Percentiles rank a stretch among this genome's conserved stretches.
Conservation (phyloP, 306 rosid genomes). For the Casuarina cunninghamiana region DNA sequence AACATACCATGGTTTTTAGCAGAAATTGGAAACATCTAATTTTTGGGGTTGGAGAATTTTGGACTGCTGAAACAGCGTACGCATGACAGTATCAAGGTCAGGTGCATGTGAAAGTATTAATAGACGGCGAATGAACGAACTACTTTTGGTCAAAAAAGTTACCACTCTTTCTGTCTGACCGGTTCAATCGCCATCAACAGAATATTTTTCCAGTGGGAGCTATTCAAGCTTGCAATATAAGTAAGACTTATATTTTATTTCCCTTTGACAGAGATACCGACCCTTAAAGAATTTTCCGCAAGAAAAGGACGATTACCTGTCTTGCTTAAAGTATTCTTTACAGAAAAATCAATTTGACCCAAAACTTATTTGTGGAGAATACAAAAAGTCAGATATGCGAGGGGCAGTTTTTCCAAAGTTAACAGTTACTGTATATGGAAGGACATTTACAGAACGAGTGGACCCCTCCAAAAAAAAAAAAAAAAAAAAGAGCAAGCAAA, state of each 20-base stretch:
- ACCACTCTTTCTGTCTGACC: constrained; percentile 3
- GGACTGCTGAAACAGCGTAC: background rate
- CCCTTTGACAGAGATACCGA: background rate
- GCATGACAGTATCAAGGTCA: background rate
- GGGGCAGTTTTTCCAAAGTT: background rate
- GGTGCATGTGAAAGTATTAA: background rate
- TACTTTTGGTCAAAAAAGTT: background rate
- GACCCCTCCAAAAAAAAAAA: background rate
- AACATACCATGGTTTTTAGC: background rate
- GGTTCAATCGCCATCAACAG: background rate
- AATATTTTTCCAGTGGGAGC: background rate
- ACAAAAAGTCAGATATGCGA: background rate
- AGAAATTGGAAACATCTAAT: background rate
- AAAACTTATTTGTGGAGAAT: background rate
- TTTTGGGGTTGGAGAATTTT: background rate
- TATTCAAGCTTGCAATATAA: background rate
- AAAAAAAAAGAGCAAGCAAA: background rate
- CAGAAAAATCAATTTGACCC: constrained; percentile 4
- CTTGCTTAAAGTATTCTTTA: background rate
- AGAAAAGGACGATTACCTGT: background rate
- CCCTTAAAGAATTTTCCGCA: background rate
- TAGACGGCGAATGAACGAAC: background rate
- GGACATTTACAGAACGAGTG: background rate
- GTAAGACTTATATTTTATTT: background rate
- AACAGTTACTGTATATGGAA: background rate